These are phyloP conservation scores for Debaryomyces castellii DNA, from an alignment of 805 yeast species.

Conservation along the genomic window DNA sequence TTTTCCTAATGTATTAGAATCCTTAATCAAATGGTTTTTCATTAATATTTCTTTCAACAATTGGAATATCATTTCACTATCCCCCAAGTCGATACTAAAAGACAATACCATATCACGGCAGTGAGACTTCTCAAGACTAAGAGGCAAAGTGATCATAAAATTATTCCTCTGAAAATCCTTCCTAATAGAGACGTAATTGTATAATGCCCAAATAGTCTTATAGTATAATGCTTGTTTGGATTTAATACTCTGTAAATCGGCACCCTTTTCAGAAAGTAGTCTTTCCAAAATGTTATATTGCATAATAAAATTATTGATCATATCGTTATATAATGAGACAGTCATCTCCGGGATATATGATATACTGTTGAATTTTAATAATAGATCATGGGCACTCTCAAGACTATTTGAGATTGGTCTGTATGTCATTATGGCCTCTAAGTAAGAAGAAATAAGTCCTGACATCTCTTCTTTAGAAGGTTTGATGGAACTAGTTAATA, in stretches of 20 bases:
- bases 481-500: conserved; percentile 11
- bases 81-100: conserved; percentile 31
- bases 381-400: conserved; percentile 21
- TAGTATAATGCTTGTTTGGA: conserved; percentile 13
- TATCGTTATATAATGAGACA: conserved; percentile 25
- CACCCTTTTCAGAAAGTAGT: neutral
- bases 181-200: conserved; percentile 34
- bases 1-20: conserved; percentile 28
- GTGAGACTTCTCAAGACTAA: conserved; percentile 7
- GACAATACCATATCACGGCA: conserved; percentile 33
- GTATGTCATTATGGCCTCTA: conserved; percentile 23
- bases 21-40: conserved; percentile 28
- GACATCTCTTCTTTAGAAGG: conserved; percentile 31
- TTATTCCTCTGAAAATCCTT: conserved; percentile 27
- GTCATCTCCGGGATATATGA: conserved; percentile 37
- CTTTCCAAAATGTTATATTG: conserved; percentile 17
- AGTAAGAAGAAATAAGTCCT: conserved; percentile 42
- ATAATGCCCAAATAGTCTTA: conserved; percentile 28
- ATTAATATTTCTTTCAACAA: conserved; percentile 35
- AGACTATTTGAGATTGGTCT: conserved; percentile 11
- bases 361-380: conserved; percentile 26
- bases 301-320: conserved; percentile 26
- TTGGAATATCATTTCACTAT: conserved; percentile 33
- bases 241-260: conserved; percentile 5
- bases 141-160: conserved; percentile 4